Base-by-base conservation (phyloP, 208 protist genomes). In the Crithidia brevicula region DNA sequence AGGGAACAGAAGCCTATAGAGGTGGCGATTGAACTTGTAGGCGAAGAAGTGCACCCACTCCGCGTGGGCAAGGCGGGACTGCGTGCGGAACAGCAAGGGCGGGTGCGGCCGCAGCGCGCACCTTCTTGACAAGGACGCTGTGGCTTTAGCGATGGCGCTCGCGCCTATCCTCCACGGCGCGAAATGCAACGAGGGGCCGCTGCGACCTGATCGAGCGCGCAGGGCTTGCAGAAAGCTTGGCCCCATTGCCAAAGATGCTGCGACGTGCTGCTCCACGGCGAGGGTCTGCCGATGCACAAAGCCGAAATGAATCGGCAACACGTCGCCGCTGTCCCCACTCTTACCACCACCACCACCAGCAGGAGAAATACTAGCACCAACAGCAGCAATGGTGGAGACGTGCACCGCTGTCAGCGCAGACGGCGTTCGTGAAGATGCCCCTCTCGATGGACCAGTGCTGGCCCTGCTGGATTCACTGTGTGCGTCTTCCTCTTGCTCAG, bases 1-100 rank as follows among this genome's bases (percentile, higher is more conserved):
- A 6, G 79, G 82, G 36, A 88, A 88, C n/a, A 88, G 72, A 7
- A 75, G 52, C 5, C 28, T 31, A 50, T 85, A 88, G 25, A 88
- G 64, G 27, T 74, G 74, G 0, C 56, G 49, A 53, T 88, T 77
- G 47, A 88, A 85, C 25, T 60, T 63, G 54, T 73, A 66, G 38
- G 79, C 74, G 33, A 84, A 56, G 60, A 67, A 80, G 61, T 84
- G 77, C n/a, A 69, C 74, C 82, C 82, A 88, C 67, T 77, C 72
- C 52, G 45, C 62, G 31, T 78, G 75, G n/a, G 63, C 68, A 43
- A 79, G 62, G 49, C 50, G 43, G 22, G 69, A 77, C 20, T 58
- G 38, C 22, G 78, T 77, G 42, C 82, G 77, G 56, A 88, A 74
- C 13, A 88, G 40, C 58, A 88, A 58, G 18, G 74, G 78, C 11